These are phyloP conservation scores for Babesia bigemina DNA, from an alignment of 169 alveolate genomes.

Conservation along the genomic window DNA sequence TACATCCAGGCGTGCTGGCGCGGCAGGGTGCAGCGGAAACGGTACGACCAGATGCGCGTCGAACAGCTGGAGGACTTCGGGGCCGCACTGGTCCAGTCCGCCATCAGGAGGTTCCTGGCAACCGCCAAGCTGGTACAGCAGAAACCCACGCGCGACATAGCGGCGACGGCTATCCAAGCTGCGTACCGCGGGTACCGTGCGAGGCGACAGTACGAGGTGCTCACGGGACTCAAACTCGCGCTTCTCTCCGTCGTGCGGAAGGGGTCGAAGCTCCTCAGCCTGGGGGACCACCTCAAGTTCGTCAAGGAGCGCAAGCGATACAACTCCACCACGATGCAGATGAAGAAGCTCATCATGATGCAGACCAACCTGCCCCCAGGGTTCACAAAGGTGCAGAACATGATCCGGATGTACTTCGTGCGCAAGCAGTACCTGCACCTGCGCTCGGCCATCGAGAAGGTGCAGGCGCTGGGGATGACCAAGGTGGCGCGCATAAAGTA, in stretches of 20 bases:
- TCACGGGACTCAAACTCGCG: slow-evolving; percentile 65
- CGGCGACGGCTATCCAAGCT: slow-evolving; percentile 59
- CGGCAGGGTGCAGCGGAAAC: slow-evolving; percentile 40
- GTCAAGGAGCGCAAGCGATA: slow-evolving; percentile 66
- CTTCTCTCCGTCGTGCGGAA: slow-evolving; percentile 71
- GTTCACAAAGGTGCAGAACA: slow-evolving; percentile 73
- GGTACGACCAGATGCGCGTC: slow-evolving; percentile 18
- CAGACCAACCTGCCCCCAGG: slow-evolving; percentile 67
- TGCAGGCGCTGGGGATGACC: slow-evolving; percentile 76
- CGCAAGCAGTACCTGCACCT: slow-evolving; percentile 69
- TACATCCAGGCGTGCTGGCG: slow-evolving; percentile 79
- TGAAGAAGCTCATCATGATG: slow-evolving; percentile 71
- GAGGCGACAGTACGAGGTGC: slow-evolving; percentile 31
- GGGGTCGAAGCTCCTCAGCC: slow-evolving; percentile 74
- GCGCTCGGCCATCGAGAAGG: slow-evolving; percentile 51
- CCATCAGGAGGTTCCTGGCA: slow-evolving; percentile 48
- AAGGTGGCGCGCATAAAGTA: slow-evolving; percentile 64
- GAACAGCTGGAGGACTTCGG: slow-evolving; percentile 48
- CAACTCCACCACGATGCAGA: slow-evolving; percentile 52
- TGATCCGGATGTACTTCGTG: slow-evolving; percentile 73
- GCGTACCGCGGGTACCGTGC: slow-evolving; percentile 58
- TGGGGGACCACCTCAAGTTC: slow-evolving; percentile 66
- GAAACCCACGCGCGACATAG: slow-evolving; percentile 29
- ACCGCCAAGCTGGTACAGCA: slow-evolving; percentile 17
- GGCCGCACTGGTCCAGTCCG: slow-evolving; percentile 34